Percentiles rank a stretch among this genome's conserved stretches.
phyloP scores from a whole-genome alignment of 1,139 yeast species.

The Yamadazyma buinensis region DNA sequence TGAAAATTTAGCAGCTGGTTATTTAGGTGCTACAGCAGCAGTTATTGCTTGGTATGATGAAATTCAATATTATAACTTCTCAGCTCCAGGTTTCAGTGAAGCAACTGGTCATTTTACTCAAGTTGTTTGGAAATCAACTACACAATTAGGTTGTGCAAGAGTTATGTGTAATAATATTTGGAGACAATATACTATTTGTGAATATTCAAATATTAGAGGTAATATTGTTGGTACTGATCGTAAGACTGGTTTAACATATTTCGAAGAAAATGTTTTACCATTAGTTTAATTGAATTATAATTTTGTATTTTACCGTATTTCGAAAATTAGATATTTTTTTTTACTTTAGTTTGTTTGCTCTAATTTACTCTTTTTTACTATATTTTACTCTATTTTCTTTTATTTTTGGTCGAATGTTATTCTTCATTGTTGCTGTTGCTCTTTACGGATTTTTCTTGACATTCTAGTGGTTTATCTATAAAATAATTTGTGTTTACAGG shows the following conservation, averaged over 20 bases:
- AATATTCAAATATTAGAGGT: slow-evolving; percentile 57
- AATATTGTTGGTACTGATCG: slow-evolving; percentile 43
- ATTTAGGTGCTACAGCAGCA: slow-evolving; percentile 42
- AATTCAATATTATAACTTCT: slow-evolving; percentile 47
- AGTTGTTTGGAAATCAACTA: slow-evolving; percentile 58
- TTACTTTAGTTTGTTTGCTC: slow-evolving; percentile 2
- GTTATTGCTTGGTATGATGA: slow-evolving; percentile 69
- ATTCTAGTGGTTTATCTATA: too few species aligned
- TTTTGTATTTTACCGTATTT: not conserved
- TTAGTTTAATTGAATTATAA: slow-evolving; percentile 5
- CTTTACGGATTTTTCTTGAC: too few species aligned
- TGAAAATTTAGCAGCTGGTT: slow-evolving; percentile 59
- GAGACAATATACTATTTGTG: slow-evolving; percentile 66
- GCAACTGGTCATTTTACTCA: slow-evolving; percentile 67
- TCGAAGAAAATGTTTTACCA: slow-evolving; percentile 50
- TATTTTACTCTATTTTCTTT: not conserved
- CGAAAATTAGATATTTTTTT: slow-evolving; percentile 3
- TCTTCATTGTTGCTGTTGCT: too few species aligned
- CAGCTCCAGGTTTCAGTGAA: slow-evolving; percentile 40
- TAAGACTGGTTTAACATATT: slow-evolving; percentile 34
- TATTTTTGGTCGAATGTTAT: too few species aligned
- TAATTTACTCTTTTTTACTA: not conserved
- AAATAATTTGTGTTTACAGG: too few species aligned
- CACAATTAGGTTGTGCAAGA: slow-evolving; percentile 60
- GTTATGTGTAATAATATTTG: slow-evolving; percentile 46